These are phyloP conservation scores for Coniophora puteana DNA, from an alignment of 1,284 basidiomycete species.

Conservation along the genomic window DNA sequence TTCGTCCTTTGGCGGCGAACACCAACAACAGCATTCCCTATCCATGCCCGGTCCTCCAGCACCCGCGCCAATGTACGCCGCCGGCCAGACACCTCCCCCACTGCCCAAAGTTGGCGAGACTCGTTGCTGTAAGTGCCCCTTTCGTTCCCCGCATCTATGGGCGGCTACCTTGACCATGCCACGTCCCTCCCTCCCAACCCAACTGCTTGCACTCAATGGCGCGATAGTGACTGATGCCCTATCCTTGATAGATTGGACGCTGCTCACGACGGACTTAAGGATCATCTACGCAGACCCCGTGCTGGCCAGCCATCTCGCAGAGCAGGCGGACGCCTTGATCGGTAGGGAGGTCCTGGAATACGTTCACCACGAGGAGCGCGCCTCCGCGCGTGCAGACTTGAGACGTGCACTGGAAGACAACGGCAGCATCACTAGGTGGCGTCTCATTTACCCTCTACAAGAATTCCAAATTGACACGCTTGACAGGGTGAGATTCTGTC, in stretches of 20 bases:
- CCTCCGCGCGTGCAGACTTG: conserved; percentile 75
- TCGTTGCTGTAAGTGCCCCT: conserved; percentile 62
- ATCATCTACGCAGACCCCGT: conserved; percentile 92
- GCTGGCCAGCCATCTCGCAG: conserved; percentile 71
- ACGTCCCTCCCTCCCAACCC: conserved; percentile 2
- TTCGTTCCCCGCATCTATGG: conserved; percentile 30
- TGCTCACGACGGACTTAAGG: conserved; percentile 68
- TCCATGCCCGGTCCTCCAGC: conserved; percentile 13
- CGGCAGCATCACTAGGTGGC: conserved; percentile 85
- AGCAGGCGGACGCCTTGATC: conserved; percentile 66
- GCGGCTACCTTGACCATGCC: conserved; percentile 22
- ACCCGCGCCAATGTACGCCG: conserved; percentile 15
- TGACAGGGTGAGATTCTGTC: conserved; percentile 69
- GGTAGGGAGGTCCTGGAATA: conserved; percentile 80
- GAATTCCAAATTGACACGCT: too few relatives aligned
- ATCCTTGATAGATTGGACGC: conserved; percentile 56
- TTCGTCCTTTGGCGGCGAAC: conserved; percentile 31
- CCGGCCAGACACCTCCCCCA: conserved; percentile 15
- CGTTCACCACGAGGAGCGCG: conserved; percentile 87
- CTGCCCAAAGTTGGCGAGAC: conserved; percentile 63
- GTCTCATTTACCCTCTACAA: conserved; percentile 7
- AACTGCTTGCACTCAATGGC: conserved; percentile 8
- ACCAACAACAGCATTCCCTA: conserved; percentile 24
- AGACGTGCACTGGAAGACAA: conserved; percentile 76
- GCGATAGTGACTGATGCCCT: conserved; percentile 13